Conservation (phyloP, 345 rosid genomes). For the Zanthoxylum bungeanum region DNA sequence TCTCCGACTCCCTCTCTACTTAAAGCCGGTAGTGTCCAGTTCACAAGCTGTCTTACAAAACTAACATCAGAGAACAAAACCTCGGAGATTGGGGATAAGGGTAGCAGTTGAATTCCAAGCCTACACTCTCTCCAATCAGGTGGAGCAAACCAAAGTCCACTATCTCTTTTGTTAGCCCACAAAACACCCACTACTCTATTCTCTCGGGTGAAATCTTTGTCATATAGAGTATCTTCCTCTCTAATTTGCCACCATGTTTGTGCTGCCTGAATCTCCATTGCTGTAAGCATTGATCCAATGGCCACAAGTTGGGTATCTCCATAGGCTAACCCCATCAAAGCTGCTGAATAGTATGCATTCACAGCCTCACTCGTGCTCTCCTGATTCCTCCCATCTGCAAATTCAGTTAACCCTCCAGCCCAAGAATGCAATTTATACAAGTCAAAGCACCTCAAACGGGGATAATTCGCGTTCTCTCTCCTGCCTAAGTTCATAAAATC, state of each 20-base stretch:
- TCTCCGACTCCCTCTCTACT: constrained; percentile 70
- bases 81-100: constrained; percentile 65
- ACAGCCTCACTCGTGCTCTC: constrained; percentile 96
- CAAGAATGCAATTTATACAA: constrained; percentile 90
- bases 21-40: constrained; percentile 74
- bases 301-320: constrained; percentile 77
- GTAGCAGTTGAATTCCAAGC: constrained; percentile 84
- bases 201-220: constrained; percentile 58
- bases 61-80: constrained; percentile 62
- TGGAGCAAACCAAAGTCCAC: constrained; percentile 91
- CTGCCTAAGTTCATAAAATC: constrained; percentile 78
- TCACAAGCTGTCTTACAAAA: constrained; percentile 64
- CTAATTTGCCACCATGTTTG: constrained; percentile 92
- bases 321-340: constrained; percentile 88
- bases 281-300: constrained; percentile 57
- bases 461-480: constrained; percentile 45
- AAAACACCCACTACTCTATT: constrained; percentile 81
- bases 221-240: constrained; percentile 55
- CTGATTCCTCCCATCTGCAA: constrained; percentile 80
- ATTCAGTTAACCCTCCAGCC: constrained; percentile 94
- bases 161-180: constrained; percentile 92
- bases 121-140: constrained; percentile 75
- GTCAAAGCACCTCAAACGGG: constrained; percentile 86
- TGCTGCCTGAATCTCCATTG: constrained; percentile 88
- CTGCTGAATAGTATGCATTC: constrained; percentile 86